Conservation (phyloP, 106 monocot genomes). For the Dioscorea alata region DNA sequence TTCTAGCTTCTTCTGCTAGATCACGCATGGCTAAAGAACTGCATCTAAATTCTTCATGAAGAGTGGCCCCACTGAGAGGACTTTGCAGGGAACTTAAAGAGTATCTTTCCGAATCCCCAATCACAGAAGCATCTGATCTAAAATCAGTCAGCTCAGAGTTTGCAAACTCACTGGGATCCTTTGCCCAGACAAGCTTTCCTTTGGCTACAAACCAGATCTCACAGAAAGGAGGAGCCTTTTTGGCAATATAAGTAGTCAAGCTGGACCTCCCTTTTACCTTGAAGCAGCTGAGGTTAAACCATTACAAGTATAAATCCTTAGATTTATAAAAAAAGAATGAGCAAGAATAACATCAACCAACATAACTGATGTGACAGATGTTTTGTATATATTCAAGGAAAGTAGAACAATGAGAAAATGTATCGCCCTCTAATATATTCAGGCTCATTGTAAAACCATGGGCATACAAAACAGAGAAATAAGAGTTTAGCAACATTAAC, state of each 20-base stretch:
- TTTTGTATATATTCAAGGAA: neutral
- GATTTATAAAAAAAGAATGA: neutral
- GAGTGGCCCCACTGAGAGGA: neutral
- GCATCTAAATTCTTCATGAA: slow-evolving; percentile 10
- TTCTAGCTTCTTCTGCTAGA: slow-evolving; percentile 4
- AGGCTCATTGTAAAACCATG: neutral
- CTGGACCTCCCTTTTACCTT: slow-evolving; percentile 43
- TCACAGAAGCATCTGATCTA: slow-evolving; percentile 16
- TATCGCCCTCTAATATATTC: neutral
- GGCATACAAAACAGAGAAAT: neutral
- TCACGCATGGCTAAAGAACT: slow-evolving; percentile 7
- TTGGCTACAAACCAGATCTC: slow-evolving; percentile 74
- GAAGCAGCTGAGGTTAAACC: slow-evolving; percentile 36
- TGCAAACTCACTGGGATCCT: slow-evolving; percentile 27
- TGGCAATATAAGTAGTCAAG: slow-evolving; percentile 34
- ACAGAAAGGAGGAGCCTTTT: slow-evolving; percentile 63
- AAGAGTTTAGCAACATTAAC: too few species aligned
- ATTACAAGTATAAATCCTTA: neutral
- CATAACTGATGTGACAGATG: neutral
- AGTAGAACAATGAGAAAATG: neutral
- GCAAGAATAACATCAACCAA: neutral
- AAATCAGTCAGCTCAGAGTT: neutral
- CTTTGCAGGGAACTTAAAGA: slow-evolving; percentile 11
- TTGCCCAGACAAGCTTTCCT: slow-evolving; percentile 59
- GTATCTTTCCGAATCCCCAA: slow-evolving; percentile 15